Evolutionary conservation across 2,329 filamentous ascomycete species (phyloP).

Genomic region (Hymenoscyphus fraxineus): DNA sequence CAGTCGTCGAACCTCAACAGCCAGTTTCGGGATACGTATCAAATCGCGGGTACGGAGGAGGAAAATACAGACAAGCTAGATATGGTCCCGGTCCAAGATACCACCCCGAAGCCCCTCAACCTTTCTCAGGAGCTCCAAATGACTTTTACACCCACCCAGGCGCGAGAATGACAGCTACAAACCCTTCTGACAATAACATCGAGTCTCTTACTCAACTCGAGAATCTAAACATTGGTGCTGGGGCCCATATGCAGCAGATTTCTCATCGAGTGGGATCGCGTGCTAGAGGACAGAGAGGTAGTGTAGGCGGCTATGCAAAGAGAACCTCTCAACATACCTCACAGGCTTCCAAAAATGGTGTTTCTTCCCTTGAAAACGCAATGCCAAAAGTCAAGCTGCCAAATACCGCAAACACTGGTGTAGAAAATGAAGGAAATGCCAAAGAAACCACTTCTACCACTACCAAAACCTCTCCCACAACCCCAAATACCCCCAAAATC

Average conservation of each 20-base stretch:
- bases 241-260: not conserved
- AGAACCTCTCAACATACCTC: not conserved
- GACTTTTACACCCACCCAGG: not conserved
- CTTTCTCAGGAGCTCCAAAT: not conserved
- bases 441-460: not conserved
- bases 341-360: not conserved
- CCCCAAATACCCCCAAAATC: not conserved
- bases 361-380: not conserved
- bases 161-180: not conserved
- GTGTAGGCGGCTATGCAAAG: not conserved
- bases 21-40: not conserved
- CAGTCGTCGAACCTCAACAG: not conserved
- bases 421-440: not conserved
- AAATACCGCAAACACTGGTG: not conserved
- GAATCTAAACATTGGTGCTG: not conserved
- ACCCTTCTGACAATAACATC: not conserved
- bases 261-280: too few species aligned
- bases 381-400: not conserved
- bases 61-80: not conserved
- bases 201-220: not conserved
- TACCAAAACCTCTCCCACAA: not conserved
- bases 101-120: not conserved
- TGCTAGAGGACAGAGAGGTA: too few species aligned
- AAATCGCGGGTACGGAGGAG: not conserved
- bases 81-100: not conserved